Conservation (phyloP, 2,329 filamentous ascomycete species). For the Fonsecaea erecta region DNA sequence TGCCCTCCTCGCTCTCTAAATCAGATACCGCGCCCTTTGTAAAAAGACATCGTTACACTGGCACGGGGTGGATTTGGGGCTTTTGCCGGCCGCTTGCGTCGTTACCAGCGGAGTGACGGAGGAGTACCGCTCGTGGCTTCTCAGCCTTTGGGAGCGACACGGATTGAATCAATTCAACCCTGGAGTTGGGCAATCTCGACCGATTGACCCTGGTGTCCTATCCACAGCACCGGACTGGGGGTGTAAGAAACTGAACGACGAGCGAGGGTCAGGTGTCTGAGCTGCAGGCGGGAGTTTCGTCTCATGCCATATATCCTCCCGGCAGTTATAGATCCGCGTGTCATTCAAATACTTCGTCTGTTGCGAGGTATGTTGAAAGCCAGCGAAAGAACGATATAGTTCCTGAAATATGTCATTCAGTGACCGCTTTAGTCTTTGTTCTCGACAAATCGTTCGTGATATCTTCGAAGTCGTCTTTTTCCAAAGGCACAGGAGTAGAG, state of each 20-base stretch:
- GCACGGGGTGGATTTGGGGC: constrained; percentile 80
- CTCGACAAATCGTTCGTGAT: too few species aligned
- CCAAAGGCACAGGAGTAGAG: too few species aligned
- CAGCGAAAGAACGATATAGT: constrained; percentile 96
- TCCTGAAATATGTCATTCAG: constrained; percentile 95
- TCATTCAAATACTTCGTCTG: constrained; percentile 93
- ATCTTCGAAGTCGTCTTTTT: too few species aligned
- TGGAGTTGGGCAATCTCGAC: constrained; percentile 46
- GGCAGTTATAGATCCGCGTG: constrained; percentile 92
- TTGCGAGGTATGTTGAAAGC: constrained; percentile 95
- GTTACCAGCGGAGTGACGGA: constrained; percentile 86
- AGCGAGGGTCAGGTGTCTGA: constrained; percentile 86
- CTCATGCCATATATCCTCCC: constrained; percentile 81
- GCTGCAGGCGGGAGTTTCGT: constrained; percentile 76
- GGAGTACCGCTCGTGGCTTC: constrained; percentile 69
- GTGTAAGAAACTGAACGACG: constrained; percentile 88
- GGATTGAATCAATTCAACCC: constrained; percentile 76
- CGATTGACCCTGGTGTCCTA: constrained; percentile 65
- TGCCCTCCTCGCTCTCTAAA: constrained; percentile 95
- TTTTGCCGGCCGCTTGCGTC: constrained; percentile 89
- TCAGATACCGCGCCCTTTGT: constrained; percentile 88
- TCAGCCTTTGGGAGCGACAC: constrained; percentile 72
- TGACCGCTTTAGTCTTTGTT: too few species aligned
- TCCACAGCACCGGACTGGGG: constrained; percentile 83
- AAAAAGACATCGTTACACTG: constrained; percentile 90